Evolutionary conservation across 2,329 filamentous ascomycete genomes (phyloP).

Genomic region (Apiospora marii): DNA sequence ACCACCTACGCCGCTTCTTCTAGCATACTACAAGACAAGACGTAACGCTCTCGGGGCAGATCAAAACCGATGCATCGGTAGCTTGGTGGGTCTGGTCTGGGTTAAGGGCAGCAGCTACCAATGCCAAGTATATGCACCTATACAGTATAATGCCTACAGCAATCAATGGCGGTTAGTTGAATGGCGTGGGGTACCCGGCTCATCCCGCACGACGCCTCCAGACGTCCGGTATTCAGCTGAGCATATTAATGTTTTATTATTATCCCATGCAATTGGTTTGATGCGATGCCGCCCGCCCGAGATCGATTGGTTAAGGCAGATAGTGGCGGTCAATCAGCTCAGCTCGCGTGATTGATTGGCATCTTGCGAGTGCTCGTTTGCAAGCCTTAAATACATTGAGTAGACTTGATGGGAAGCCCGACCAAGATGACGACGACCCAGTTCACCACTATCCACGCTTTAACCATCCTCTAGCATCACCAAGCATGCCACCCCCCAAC

Average conservation of each 20-base stretch:
- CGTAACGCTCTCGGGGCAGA: too few species aligned
- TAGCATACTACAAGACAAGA: too few species aligned
- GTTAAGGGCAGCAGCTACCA: too few species aligned
- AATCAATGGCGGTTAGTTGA: neutral
- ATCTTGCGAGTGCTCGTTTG: conserved; percentile 9
- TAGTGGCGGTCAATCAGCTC: conserved; percentile 18
- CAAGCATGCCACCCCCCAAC: conserved; percentile 45
- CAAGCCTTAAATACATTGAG: neutral
- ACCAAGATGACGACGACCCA: neutral
- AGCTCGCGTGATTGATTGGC: conserved; percentile 2
- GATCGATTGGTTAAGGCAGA: neutral
- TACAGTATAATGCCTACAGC: neutral
- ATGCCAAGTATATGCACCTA: neutral
- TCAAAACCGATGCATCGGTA: too few species aligned
- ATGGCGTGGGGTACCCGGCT: conserved; percentile 16
- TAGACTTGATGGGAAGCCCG: neutral
- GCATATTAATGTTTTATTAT: neutral
- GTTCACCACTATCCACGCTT: neutral
- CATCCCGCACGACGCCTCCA: conserved; percentile 3
- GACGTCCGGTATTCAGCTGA: neutral
- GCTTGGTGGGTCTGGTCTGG: too few species aligned
- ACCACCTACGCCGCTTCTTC: too few species aligned
- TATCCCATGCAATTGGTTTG: neutral
- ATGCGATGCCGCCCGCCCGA: conserved; percentile 2
- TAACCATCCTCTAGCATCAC: neutral